These are phyloP conservation scores for Pelargonium fulgidum DNA, from an alignment of 441 rosid species.

Conservation along the genomic window DNA sequence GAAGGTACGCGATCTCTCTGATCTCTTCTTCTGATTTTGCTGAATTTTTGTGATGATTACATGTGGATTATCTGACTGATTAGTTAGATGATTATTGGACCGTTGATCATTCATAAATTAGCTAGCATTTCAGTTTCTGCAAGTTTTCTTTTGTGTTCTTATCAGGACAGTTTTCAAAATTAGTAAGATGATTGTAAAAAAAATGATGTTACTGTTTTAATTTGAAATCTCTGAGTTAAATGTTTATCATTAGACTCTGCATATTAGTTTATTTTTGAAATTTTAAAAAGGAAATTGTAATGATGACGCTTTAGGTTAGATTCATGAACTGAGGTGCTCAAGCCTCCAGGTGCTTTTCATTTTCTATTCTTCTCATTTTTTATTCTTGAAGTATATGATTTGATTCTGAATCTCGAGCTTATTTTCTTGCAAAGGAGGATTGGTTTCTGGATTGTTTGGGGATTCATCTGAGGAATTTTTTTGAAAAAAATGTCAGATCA, in stretches of 20 bases:
- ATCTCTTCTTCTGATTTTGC: background rate
- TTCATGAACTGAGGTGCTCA: slow-evolving; percentile 4
- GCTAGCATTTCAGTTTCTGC: background rate
- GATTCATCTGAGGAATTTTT: background rate
- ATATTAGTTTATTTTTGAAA: too few relatives aligned
- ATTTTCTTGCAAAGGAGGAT: background rate
- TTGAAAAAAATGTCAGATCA: background rate
- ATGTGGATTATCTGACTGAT: background rate
- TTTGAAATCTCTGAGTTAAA: too few relatives aligned
- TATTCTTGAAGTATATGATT: background rate
- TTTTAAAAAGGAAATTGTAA: background rate
- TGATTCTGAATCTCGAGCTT: background rate
- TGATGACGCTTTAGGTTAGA: background rate
- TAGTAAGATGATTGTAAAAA: too few relatives aligned
- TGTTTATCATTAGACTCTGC: too few relatives aligned
- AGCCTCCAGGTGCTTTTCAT: background rate
- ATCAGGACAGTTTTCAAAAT: background rate
- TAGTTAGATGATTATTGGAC: background rate
- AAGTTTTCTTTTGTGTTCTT: background rate
- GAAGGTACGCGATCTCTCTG: background rate
- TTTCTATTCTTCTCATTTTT: background rate
- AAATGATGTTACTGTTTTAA: too few relatives aligned
- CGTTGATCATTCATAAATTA: background rate
- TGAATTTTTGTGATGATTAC: background rate
- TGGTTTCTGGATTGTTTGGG: background rate